phyloP scores from a whole-genome alignment of 257 asterid genomes.

The Nicotiana tomentosiformis region DNA sequence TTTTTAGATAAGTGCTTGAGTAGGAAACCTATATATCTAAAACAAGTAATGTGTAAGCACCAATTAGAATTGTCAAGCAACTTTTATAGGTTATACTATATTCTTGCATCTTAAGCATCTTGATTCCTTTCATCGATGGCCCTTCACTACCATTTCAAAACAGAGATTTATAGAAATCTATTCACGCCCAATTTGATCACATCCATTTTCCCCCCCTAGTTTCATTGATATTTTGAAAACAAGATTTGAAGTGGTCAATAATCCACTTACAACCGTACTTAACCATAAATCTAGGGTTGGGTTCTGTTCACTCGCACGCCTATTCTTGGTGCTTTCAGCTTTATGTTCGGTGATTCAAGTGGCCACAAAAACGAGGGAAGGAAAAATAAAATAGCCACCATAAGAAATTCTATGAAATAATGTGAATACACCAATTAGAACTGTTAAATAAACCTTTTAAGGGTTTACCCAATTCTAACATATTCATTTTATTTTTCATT shows the following conservation, averaged over 20 bases:
- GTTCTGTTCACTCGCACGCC: not conserved
- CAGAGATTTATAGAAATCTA: not conserved
- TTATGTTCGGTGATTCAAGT: not conserved
- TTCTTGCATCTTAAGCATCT: not conserved
- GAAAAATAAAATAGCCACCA: not conserved
- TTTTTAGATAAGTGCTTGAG: too few relatives aligned
- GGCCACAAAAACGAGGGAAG: not conserved
- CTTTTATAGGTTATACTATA: not conserved
- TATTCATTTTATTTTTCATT: too few relatives aligned
- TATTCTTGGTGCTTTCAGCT: not conserved
- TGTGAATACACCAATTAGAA: too few relatives aligned
- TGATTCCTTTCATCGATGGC: not conserved
- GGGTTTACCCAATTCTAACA: too few relatives aligned
- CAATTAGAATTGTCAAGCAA: not conserved
- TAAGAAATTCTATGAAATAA: not conserved
- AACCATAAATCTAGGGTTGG: not conserved
- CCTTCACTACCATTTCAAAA: not conserved
- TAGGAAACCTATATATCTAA: not conserved
- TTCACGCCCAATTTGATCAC: not conserved
- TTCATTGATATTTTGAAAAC: not conserved
- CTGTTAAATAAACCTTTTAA: too few relatives aligned
- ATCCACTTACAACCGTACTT: not conserved
- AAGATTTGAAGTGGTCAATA: not conserved
- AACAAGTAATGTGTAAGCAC: not conserved
- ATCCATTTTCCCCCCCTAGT: not conserved